Conservation (phyloP, 257 asterid genomes). For the Solanum pimpinellifolium region DNA sequence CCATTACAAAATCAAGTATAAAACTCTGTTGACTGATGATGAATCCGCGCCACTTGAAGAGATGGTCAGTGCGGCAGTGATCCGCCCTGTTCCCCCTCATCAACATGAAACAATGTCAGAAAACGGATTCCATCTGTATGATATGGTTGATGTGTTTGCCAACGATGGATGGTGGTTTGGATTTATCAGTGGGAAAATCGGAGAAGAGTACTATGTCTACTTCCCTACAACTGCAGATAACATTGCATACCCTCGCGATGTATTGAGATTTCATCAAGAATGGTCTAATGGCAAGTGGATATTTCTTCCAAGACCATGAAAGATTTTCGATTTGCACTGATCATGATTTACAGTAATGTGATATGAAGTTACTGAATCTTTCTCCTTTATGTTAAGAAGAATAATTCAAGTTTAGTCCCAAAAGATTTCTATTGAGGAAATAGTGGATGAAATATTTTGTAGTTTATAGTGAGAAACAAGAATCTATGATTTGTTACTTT, state of each 20-base stretch:
- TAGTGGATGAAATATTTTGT: too few relatives aligned
- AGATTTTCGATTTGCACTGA: neutral
- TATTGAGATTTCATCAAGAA: slow-evolving; percentile 2
- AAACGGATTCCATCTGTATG: neutral
- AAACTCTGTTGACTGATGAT: neutral
- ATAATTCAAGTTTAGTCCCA: too few relatives aligned
- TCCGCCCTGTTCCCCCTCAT: neutral
- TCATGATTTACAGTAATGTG: neutral
- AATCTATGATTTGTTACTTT: too few relatives aligned
- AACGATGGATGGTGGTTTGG: slow-evolving; percentile 14
- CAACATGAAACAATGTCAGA: neutral
- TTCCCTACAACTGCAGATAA: slow-evolving; percentile 6
- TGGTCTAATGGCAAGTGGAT: slow-evolving; percentile 1
- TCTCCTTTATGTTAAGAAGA: too few relatives aligned
- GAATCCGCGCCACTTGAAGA: neutral
- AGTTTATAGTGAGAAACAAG: too few relatives aligned
- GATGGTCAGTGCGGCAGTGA: neutral
- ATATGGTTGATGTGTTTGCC: neutral
- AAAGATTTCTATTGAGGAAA: too few relatives aligned
- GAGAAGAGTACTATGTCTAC: neutral
- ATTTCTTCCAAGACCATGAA: neutral
- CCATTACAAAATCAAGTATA: neutral
- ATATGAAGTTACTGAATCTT: neutral
- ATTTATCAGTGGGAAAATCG: neutral
- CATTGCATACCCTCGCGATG: neutral